Evolutionary conservation across 2,329 filamentous ascomycete species (phyloP).

Genomic region (Trichoderma brevicompactum): DNA sequence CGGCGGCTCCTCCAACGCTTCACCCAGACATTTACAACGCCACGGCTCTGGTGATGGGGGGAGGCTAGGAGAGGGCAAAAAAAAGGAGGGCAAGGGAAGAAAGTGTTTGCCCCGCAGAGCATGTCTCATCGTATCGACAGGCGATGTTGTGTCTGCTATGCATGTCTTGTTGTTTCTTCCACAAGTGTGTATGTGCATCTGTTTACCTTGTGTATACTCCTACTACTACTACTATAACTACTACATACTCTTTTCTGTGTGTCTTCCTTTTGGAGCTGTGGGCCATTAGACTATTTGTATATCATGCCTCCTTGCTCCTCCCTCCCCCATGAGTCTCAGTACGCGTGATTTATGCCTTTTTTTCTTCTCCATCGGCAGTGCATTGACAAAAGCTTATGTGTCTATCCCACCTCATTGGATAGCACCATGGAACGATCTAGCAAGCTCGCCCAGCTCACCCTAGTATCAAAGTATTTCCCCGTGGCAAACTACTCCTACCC

Average conservation of each 20-base stretch:
- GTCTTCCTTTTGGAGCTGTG: background rate
- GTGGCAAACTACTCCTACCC: slow-evolving; percentile 50
- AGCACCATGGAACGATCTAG: slow-evolving; percentile 44
- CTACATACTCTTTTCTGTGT: no score
- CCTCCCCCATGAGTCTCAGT: slow-evolving; percentile 2
- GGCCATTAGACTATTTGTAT: slow-evolving; percentile 13
- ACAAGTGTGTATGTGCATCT: background rate
- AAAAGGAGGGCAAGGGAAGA: background rate
- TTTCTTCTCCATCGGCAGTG: background rate
- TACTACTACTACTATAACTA: no score
- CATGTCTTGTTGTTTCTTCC: slow-evolving; percentile 14
- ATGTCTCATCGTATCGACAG: slow-evolving; percentile 21
- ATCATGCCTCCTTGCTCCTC: slow-evolving; percentile 13
- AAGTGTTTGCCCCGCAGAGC: background rate
- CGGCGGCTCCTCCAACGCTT: slow-evolving; percentile 4
- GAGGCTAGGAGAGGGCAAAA: background rate
- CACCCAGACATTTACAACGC: slow-evolving; percentile 26
- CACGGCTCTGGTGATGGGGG: background rate
- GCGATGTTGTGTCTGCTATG: slow-evolving; percentile 7
- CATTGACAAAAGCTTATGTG: background rate
- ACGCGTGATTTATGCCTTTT: background rate
- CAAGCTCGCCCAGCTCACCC: slow-evolving; percentile 45
- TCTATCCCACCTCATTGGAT: no score
- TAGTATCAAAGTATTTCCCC: slow-evolving; percentile 47
- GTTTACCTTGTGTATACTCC: slow-evolving; percentile 2